Base-by-base conservation (phyloP, 176 grass and related monocot species). In the Cymbopogon citratus region DNA sequence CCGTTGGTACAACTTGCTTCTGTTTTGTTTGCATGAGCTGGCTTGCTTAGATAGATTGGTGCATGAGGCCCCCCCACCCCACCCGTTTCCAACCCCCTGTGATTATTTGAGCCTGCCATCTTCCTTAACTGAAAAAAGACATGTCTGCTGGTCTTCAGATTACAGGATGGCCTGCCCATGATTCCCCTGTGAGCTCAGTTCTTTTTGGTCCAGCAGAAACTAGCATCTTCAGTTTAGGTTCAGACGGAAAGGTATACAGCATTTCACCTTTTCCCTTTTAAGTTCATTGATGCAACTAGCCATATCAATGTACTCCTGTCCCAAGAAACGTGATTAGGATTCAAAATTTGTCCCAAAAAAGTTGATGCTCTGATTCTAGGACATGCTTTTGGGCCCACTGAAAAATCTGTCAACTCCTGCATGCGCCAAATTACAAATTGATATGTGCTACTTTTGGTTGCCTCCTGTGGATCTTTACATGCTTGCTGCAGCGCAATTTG, bases 101-200 rank as follows among this genome's bases (percentile, higher is more conserved):
- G 26, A 41, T 83, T 86, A 3, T 73, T 78, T 72, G 78, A 43
- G 45, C 5, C 10, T 70, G 34, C 40, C 65, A 31, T 80, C 33
- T 92, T 85, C 57, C 86, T 91, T 91, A 62, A 87, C 84, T 65
- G 76, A 62, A 66, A 70, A 85, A 78, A 97, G 95, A 98, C 83
- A 98, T 98, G 95, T 94, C 92, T 86, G 90, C 92, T 87, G 90
- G 95, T 83, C 92, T 98, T 76, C 95, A 94, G 87, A 98, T 98
- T 75, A 98, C 95, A 48, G 95, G 95, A 80, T 98, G 95, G 95
- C 95, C 95, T 67, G 95, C 95, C 18, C 95, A 98, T 94, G 95
- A 98, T 75, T 85, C 86, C 15, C 92, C 95, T 73, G 86, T 94
- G 75, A 92, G 86, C 74, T 94, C 92, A 51, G 79, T 98, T 81